Evolutionary conservation across 768 basidiomycete species (phyloP).

Genomic region (Tulasnella sp.): DNA sequence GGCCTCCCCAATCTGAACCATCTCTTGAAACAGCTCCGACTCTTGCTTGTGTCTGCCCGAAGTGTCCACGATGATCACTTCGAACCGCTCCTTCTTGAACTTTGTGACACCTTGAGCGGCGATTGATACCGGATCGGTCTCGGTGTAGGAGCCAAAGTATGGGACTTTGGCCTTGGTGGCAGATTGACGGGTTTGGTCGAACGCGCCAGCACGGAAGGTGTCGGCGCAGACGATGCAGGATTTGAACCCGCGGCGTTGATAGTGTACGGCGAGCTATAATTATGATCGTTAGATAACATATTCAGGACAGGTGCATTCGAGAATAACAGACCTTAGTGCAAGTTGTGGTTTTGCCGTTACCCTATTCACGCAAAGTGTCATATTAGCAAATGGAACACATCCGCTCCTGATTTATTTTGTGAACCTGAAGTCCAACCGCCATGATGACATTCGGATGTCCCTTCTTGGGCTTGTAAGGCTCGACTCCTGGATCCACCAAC

Average conservation of each 20-base stretch:
- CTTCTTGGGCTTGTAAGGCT: constrained; percentile 94
- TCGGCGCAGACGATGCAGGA: constrained; percentile 97
- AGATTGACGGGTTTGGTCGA: constrained; percentile 97
- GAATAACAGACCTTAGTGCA: constrained; percentile 61
- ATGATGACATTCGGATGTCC: constrained; percentile 90
- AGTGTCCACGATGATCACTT: constrained; percentile 97
- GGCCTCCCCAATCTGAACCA: constrained; percentile 90
- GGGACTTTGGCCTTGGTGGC: constrained; percentile 98
- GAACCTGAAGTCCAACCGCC: constrained; percentile 90
- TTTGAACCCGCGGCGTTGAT: constrained; percentile 93
- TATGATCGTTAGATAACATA: background rate
- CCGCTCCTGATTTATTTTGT: background rate
- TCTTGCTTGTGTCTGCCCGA: constrained; percentile 97
- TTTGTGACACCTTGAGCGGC: constrained; percentile 91
- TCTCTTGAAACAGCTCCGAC: constrained; percentile 90
- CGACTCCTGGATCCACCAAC: constrained; percentile 89
- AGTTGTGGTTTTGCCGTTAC: constrained; percentile 97
- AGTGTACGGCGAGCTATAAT: constrained; percentile 74
- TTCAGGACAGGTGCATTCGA: background rate
- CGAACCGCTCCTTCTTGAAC: constrained; percentile 97
- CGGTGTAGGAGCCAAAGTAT: constrained; percentile 98
- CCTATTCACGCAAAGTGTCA: constrained; percentile 35
- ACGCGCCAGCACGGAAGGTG: constrained; percentile 98
- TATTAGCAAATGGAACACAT: constrained; percentile 1
- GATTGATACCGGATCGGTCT: constrained; percentile 93